These are phyloP conservation scores for Aureobasidium sp. DNA, from an alignment of 2,329 filamentous ascomycete genomes.

Conservation along the genomic window DNA sequence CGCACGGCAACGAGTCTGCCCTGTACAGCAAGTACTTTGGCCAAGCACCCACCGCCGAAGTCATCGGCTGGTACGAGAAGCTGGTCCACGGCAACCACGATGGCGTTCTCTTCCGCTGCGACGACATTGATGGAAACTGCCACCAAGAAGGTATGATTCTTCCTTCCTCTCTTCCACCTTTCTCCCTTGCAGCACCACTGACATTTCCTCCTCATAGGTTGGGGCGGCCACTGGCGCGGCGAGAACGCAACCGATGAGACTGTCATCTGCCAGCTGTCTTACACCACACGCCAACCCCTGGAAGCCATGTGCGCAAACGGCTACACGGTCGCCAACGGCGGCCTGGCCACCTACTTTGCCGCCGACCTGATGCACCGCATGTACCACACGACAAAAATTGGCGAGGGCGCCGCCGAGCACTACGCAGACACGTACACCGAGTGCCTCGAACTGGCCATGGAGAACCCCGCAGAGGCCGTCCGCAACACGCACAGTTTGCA, in stretches of 20 bases:
- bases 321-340: constrained; percentile 49
- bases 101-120: constrained; percentile 55
- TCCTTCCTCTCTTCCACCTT: neutral
- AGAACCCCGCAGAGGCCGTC: constrained; percentile 40
- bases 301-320: constrained; percentile 52
- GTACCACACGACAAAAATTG: constrained; percentile 53
- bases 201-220: constrained; percentile 35
- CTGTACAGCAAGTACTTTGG: constrained; percentile 61
- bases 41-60: constrained; percentile 46
- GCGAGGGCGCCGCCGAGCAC: constrained; percentile 53
- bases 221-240: constrained; percentile 61
- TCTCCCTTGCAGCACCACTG: neutral
- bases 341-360: constrained; percentile 55
- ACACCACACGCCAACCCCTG: constrained; percentile 47
- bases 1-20: constrained; percentile 47
- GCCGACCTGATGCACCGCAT: constrained; percentile 59
- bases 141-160: constrained; percentile 9
- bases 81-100: constrained; percentile 50
- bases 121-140: constrained; percentile 60
- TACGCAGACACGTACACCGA: constrained; percentile 51
- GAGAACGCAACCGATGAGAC: constrained; percentile 56
- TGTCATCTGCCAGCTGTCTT: constrained; percentile 59
- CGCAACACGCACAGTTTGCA: constrained; percentile 55
- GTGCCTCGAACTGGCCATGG: constrained; percentile 44
- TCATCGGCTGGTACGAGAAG: constrained; percentile 54